A percentile compares a stretch with the other conserved stretches of the same genome.
Conservation (phyloP, 2,329 filamentous ascomycete genomes). For the Aspergillus sp. region DNA sequence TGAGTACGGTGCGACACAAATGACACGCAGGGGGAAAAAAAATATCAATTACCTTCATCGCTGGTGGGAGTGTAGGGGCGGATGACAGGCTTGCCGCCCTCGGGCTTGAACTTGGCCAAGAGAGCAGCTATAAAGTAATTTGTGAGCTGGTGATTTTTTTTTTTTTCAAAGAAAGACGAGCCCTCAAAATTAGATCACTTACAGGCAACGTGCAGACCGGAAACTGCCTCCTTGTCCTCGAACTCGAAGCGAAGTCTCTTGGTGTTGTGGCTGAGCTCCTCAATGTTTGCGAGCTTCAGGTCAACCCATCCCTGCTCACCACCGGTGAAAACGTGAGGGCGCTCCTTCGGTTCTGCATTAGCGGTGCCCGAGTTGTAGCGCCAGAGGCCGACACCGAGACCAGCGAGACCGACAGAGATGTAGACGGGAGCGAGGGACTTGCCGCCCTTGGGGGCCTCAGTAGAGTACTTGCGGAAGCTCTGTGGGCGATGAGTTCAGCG, state of each 20-base stretch:
- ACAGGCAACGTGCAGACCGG: constrained; percentile 76
- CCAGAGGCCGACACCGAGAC: constrained; percentile 54
- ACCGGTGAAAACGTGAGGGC: constrained; percentile 62
- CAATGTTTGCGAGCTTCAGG: constrained; percentile 72
- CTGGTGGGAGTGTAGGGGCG: constrained; percentile 90
- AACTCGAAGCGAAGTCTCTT: constrained; percentile 88
- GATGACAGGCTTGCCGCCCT: constrained; percentile 78
- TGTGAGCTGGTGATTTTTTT: constrained; percentile 3
- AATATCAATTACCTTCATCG: constrained; percentile 61
- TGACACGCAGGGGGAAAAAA: no score
- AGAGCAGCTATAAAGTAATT: constrained; percentile 56
- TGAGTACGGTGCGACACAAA: no score
- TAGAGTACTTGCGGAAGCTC: constrained; percentile 70
- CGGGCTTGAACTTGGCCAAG: constrained; percentile 85
- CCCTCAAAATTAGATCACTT: constrained; percentile 17
- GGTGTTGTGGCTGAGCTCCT: constrained; percentile 87
- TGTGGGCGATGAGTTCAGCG: constrained; percentile 24
- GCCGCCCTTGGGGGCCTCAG: constrained; percentile 45
- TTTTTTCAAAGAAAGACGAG: background rate
- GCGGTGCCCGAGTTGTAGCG: constrained; percentile 38
- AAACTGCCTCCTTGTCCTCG: constrained; percentile 76
- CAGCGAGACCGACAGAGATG: constrained; percentile 31
- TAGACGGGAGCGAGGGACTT: constrained; percentile 60
- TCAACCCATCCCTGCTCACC: constrained; percentile 86
- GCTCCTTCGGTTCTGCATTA: constrained; percentile 30